Base-by-base conservation (phyloP, 1,284 basidiomycete species). In the Xerocomus minutiporus region DNA sequence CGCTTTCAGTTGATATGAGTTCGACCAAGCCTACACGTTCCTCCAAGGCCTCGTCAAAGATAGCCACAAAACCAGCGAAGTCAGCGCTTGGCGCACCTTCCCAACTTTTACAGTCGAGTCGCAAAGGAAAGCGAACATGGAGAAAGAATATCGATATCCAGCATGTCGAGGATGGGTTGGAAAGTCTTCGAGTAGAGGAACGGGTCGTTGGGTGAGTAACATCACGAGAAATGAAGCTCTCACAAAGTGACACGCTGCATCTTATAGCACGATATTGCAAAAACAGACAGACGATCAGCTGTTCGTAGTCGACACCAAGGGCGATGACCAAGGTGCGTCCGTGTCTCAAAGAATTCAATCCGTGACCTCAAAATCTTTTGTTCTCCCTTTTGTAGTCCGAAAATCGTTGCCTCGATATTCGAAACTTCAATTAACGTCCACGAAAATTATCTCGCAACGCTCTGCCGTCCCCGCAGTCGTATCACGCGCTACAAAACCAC, bases 81-180 rank as follows among this genome's bases (percentile, higher is more conserved):
- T 57, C 63, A 3, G 45, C 32, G 2, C 40, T 65, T 3, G 64
- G 65, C 4, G 68, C 64, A 3, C 69, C 69, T 32, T 61, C 65
- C 2, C 68, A 67, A 32, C 57, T 56, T 12, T 58, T 51, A 5
- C 92, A 95, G 67, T 71, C 82, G 0, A 91, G 86, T 59, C 76
- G 93, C 52, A 97, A 93, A 70, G 90, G 92, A 46, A 97, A 96
- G 72, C 83, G 83, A 55, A 85, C 93, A 50, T 97, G 94, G 94
- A 75, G 94, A 63, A 97, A 97, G 74, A 91, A 96, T 70, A 84
- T 94, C 50, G 84, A 94, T 67, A 78, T 94, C 42, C 80, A 80
- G 26, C 81, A 81, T 36, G 82, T 93, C 38, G 92, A 94, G 62
- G 74, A 77, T 46, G 83, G 80, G 2, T 64, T 95, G 54, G 93